phyloP scores from a whole-genome alignment of 805 yeast genomes.

The Dipodascus albidus region DNA sequence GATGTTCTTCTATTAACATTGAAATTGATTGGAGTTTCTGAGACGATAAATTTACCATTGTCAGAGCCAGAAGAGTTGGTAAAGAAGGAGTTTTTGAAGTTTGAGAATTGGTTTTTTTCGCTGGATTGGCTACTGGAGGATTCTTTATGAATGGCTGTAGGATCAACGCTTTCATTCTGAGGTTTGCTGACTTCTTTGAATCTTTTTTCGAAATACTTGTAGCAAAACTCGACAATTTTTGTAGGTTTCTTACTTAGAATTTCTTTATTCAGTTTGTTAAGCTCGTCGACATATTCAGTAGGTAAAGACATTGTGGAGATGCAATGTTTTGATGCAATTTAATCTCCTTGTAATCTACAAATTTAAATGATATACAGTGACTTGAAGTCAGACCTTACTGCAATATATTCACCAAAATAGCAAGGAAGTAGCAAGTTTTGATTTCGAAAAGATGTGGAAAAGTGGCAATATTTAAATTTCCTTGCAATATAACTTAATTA shows the following conservation, averaged over 20 bases:
- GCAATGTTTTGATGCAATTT: background rate
- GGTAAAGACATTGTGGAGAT: constrained; percentile 26
- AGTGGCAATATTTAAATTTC: constrained; percentile 1
- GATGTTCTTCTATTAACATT: constrained; percentile 72
- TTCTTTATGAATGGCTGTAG: background rate
- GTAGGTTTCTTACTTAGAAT: constrained; percentile 43
- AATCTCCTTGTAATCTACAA: too few species aligned
- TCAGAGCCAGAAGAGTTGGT: constrained; percentile 6
- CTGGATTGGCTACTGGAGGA: background rate
- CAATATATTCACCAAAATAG: background rate
- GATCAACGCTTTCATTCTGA: background rate
- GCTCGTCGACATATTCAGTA: constrained; percentile 36
- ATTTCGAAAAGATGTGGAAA: background rate
- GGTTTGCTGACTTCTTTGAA: constrained; percentile 29
- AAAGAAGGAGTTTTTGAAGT: constrained; percentile 9
- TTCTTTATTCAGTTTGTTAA: constrained; percentile 52
- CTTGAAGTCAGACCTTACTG: too few species aligned
- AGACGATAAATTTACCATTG: constrained; percentile 4
- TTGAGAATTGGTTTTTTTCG: constrained; percentile 2
- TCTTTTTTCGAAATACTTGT: constrained; percentile 54
- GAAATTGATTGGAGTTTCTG: constrained; percentile 38
- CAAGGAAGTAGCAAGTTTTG: background rate
- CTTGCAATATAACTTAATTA: background rate
- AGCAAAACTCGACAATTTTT: constrained; percentile 66
- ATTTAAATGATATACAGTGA: too few species aligned